phyloP scores from a whole-genome alignment of 2,329 filamentous ascomycete genomes.

The Parastagonospora nodorum region DNA sequence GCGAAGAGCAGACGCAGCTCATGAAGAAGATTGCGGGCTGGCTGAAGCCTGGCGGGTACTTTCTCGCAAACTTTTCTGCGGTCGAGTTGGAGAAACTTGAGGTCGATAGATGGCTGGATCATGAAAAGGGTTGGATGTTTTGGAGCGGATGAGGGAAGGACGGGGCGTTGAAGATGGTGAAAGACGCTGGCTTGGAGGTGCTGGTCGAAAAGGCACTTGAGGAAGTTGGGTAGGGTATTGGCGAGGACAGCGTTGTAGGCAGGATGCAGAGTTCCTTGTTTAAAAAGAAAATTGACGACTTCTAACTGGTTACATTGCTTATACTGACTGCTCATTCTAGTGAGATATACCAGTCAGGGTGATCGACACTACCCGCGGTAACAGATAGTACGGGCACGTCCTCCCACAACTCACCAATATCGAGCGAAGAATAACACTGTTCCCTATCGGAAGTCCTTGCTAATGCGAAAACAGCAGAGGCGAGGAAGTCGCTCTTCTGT shows the following conservation, averaged over 20 bases:
- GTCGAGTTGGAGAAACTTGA: constrained; percentile 14
- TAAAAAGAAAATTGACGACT: too few relatives aligned
- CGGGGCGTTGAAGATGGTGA: constrained; percentile 37
- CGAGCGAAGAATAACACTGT: constrained; percentile 15
- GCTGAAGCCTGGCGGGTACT: constrained; percentile 57
- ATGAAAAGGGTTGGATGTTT: constrained; percentile 43
- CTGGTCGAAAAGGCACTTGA: constrained; percentile 29
- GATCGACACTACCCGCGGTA: neutral
- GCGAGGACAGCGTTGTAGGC: constrained; percentile 15
- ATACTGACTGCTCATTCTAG: neutral
- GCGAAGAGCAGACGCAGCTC: constrained; percentile 55
- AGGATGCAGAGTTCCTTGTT: too few relatives aligned
- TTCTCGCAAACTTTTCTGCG: constrained; percentile 50
- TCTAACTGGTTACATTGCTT: too few relatives aligned
- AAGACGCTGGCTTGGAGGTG: constrained; percentile 31
- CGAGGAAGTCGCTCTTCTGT: constrained; percentile 3
- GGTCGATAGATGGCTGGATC: constrained; percentile 41
- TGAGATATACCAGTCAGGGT: constrained; percentile 2
- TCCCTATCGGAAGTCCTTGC: constrained; percentile 19
- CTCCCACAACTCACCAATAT: constrained; percentile 24
- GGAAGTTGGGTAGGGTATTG: constrained; percentile 32
- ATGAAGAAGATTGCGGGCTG: constrained; percentile 53
- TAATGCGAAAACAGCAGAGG: constrained; percentile 32
- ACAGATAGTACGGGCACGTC: constrained; percentile 22
- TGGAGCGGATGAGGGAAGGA: constrained; percentile 50